phyloP scores from a whole-genome alignment of 164 flowering plant species.

The Taxillus chinensis region DNA sequence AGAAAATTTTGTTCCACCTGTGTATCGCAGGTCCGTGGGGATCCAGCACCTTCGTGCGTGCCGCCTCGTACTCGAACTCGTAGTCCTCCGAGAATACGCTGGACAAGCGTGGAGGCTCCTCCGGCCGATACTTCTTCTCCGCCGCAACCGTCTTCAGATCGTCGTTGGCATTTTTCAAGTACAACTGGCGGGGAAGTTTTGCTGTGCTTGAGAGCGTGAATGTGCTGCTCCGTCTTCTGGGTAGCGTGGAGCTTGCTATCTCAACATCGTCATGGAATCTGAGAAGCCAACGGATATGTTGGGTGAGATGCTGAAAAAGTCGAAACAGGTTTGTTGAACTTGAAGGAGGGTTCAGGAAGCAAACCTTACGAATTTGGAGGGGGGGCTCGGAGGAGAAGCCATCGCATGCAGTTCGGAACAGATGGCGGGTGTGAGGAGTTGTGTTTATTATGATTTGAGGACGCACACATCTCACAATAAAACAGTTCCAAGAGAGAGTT shows the following conservation, averaged over 20 bases:
- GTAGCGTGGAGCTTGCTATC: not conserved
- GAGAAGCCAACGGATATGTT: not conserved
- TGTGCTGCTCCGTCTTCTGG: not conserved
- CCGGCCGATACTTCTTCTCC: not conserved
- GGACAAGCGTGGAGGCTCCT: not conserved
- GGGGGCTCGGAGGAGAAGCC: no score
- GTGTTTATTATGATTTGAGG: no score
- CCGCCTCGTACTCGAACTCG: conserved; percentile 15
- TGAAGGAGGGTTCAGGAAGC: no score
- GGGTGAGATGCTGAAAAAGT: not conserved
- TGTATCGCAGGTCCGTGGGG: conserved; percentile 26
- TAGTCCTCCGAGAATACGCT: conserved; percentile 7
- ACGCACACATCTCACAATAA: no score
- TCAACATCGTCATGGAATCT: conserved; percentile 13
- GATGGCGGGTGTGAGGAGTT: no score
- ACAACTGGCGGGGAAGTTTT: not conserved
- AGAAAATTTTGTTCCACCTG: conserved; percentile 35
- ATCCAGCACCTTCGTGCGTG: conserved; percentile 26
- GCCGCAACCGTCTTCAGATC: not conserved
- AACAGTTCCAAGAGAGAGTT: no score
- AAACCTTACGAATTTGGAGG: no score
- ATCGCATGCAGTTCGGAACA: no score
- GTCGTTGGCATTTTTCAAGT: not conserved
- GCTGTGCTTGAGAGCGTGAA: not conserved
- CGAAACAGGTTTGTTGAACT: no score